phyloP scores from a whole-genome alignment of 805 yeast genomes.

The Barnettozyma californica region DNA sequence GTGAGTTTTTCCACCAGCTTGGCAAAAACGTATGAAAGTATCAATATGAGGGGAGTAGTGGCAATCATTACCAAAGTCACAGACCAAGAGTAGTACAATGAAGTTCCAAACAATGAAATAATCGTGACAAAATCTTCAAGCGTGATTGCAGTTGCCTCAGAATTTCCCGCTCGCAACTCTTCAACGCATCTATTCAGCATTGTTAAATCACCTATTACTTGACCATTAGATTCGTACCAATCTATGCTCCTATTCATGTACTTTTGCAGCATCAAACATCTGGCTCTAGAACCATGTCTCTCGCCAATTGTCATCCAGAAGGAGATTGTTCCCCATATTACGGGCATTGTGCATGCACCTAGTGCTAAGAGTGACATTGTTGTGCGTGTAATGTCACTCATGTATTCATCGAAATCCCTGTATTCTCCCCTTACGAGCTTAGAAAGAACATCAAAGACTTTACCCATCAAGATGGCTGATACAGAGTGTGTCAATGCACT shows the following conservation, averaged over 20 bases:
- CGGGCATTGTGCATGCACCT: constrained; percentile 40
- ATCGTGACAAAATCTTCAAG: constrained; percentile 50
- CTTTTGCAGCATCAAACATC: constrained; percentile 39
- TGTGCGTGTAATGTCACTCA: constrained; percentile 32
- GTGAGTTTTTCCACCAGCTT: constrained; percentile 45
- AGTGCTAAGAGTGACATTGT: constrained; percentile 38
- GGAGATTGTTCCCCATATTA: constrained; percentile 49
- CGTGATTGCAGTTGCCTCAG: constrained; percentile 59
- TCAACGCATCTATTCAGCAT: constrained; percentile 71
- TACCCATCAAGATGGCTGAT: constrained; percentile 61
- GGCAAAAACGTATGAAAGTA: constrained; percentile 46
- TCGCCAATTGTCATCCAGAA: constrained; percentile 73
- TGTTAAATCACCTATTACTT: constrained; percentile 56
- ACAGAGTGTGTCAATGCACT: constrained; percentile 58
- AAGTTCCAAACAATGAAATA: constrained; percentile 50
- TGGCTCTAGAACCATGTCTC: constrained; percentile 52
- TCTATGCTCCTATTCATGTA: constrained; percentile 41
- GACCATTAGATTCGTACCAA: constrained; percentile 60
- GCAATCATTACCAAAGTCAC: constrained; percentile 75
- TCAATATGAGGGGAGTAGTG: constrained; percentile 61
- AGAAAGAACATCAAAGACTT: constrained; percentile 46
- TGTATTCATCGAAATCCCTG: constrained; percentile 27
- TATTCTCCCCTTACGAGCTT: constrained; percentile 30
- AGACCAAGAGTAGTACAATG: constrained; percentile 80
- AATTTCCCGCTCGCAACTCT: constrained; percentile 60